Conservation (phyloP, 768 basidiomycete species). For the Jaapia argillacea region DNA sequence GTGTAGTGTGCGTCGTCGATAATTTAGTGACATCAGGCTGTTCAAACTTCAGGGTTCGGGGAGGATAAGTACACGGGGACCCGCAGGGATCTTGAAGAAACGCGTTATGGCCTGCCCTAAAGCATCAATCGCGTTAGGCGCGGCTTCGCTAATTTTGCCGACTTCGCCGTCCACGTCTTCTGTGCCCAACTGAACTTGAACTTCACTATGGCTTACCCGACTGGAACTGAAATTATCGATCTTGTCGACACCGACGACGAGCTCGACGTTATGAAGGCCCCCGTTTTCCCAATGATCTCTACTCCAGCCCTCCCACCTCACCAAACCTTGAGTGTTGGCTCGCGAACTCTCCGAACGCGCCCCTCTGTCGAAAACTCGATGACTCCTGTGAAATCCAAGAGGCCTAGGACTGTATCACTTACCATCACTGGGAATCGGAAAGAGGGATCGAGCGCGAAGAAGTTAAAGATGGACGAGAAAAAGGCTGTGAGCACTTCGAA, state of each 20-base stretch:
- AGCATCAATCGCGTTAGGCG: too few relatives aligned
- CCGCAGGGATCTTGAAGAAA: too few relatives aligned
- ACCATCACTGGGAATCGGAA: not conserved
- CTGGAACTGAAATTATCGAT: not conserved
- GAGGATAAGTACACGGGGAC: too few relatives aligned
- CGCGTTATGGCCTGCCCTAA: not conserved
- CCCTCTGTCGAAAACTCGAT: not conserved
- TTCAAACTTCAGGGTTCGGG: too few relatives aligned
- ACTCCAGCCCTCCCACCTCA: not conserved
- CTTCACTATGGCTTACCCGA: not conserved
- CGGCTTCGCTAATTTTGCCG: too few relatives aligned
- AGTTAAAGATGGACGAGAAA: constrained; percentile 23
- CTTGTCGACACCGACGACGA: constrained; percentile 4
- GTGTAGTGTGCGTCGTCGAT: too few relatives aligned
- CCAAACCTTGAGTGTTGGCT: not conserved
- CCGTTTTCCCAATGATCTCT: not conserved
- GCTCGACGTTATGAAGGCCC: constrained; percentile 5
- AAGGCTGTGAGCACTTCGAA: constrained; percentile 25
- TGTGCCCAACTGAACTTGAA: not conserved
- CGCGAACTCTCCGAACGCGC: not conserved
- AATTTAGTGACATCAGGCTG: too few relatives aligned
- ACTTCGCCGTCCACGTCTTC: not conserved
- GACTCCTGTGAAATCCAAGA: not conserved
- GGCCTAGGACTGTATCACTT: not conserved
- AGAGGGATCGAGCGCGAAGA: constrained; percentile 12